Evolutionary conservation across 2,329 filamentous ascomycete genomes (phyloP), one percentile per base, ranked within the genome.

Genomic region (Coleophoma crateriformis): DNA sequence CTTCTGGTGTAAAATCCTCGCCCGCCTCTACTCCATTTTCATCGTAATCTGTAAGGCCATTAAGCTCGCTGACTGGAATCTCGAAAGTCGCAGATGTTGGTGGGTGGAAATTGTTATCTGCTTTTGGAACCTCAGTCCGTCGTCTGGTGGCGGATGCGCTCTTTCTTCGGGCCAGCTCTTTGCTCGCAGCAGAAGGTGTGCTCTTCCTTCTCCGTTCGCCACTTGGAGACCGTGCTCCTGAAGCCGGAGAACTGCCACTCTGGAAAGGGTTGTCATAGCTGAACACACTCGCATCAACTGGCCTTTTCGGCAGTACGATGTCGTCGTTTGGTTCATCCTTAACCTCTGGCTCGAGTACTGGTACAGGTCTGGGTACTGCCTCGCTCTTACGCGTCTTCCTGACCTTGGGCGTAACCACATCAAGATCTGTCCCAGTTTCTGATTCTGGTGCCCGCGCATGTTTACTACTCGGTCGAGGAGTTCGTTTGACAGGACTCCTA

Each of bases 1-100:
- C 92, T 55, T 96, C 90, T 0, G 91, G 88, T 1, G 91, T 96
- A 58, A 97, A 99, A 62, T 99, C 94, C 66, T 97, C 94, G 3
- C 88, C 88, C 0, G 84, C 76, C 53, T 90, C 85, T 6, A 88
- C 65, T 12, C 70, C 61, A 46, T 74, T 70, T 7, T 62, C 58
- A 50, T 69, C 71, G 12, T 70, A 61, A 47, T 76, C 71, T 39
- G 70, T 67, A 42, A 67, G 67, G 50, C 49, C 58, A 57, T 49
- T 62, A 22, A 68, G 43, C 45, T 72, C 70, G 37, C 73, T 66
- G 40, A 79, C 62, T 1, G 81, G 73, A 33, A 82, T 71, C 50
- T 84, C 79, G 52, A 86, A 82, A 0, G 76, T 78, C 45, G 74
- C 76, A 34, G 81, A 76, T 14, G 78, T 71, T 1, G 79, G 76